These are phyloP conservation scores for Heliocybe sulcata DNA, from an alignment of 1,284 basidiomycete genomes.

Conservation along the genomic window DNA sequence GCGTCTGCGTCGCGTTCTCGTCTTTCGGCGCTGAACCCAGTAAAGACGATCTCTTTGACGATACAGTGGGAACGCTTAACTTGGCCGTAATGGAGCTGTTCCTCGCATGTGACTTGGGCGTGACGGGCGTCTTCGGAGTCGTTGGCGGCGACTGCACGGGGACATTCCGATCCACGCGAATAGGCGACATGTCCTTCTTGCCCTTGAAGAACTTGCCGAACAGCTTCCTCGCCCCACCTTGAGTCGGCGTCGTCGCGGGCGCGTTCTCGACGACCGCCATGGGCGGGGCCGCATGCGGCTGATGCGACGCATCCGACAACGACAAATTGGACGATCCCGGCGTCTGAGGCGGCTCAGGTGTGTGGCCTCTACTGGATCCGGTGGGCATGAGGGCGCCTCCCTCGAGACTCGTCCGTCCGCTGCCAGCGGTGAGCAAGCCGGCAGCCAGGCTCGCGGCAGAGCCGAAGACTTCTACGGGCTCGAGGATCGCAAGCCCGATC, in stretches of 20 bases:
- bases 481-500: constrained; percentile 68
- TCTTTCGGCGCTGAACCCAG: constrained; percentile 4
- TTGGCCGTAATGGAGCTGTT: constrained; percentile 9
- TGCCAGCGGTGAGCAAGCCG: constrained; percentile 11
- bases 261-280: constrained; percentile 15
- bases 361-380: neutral
- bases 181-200: constrained; percentile 33
- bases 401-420: constrained; percentile 13
- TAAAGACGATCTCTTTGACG: constrained; percentile 15
- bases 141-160: constrained; percentile 14
- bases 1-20: constrained; percentile 7
- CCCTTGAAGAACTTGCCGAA: constrained; percentile 68
- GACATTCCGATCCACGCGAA: neutral
- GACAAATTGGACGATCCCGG: constrained; percentile 34
- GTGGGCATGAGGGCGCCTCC: neutral
- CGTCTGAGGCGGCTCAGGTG: constrained; percentile 13
- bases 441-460: constrained; percentile 9
- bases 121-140: neutral
- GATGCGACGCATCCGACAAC: constrained; percentile 21
- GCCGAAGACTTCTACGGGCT: constrained; percentile 77
- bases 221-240: constrained; percentile 48
- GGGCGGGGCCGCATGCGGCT: constrained; percentile 16
- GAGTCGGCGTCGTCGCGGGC: constrained; percentile 16
- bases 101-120: neutral
- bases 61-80: constrained; percentile 8